Conservation (phyloP, 2,329 filamentous ascomycete genomes). For the Didymella pinodella region DNA sequence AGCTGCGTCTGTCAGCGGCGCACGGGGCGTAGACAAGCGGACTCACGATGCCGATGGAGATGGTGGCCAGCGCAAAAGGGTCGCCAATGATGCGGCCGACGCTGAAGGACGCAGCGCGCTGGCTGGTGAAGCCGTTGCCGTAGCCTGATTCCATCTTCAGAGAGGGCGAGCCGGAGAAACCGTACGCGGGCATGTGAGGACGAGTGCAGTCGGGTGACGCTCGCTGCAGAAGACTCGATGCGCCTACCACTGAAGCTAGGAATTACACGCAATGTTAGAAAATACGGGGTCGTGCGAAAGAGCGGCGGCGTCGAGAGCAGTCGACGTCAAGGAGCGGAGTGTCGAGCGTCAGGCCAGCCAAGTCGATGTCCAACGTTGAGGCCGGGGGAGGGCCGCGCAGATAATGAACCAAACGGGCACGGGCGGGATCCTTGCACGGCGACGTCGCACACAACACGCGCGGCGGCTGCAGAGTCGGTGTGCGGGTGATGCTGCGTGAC, state of each 20-base stretch:
- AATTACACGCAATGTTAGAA: no score
- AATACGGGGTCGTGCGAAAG: neutral
- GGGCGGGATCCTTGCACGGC: neutral
- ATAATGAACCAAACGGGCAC: slow-evolving; percentile 9
- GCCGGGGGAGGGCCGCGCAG: slow-evolving; percentile 10
- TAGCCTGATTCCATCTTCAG: slow-evolving; percentile 80
- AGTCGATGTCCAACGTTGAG: slow-evolving; percentile 16
- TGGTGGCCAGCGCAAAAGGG: slow-evolving; percentile 92
- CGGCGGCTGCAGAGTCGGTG: slow-evolving; percentile 30
- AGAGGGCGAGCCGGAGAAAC: slow-evolving; percentile 75
- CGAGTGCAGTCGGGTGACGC: neutral
- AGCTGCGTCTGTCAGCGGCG: slow-evolving; percentile 65
- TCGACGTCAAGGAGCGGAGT: slow-evolving; percentile 3
- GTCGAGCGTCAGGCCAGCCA: slow-evolving; percentile 22
- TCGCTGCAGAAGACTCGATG: neutral
- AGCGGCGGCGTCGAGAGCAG: neutral
- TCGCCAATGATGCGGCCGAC: slow-evolving; percentile 93
- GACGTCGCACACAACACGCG: neutral
- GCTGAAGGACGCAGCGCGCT: slow-evolving; percentile 64
- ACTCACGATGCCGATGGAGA: slow-evolving; percentile 89
- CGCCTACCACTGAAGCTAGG: no score
- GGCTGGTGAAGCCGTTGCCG: slow-evolving; percentile 50
- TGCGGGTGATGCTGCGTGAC: neutral
- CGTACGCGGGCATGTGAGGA: slow-evolving; percentile 72
- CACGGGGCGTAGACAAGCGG: slow-evolving; percentile 1